phyloP scores from a whole-genome alignment of 2,329 filamentous ascomycete genomes.

The Cytospora schulzeri region DNA sequence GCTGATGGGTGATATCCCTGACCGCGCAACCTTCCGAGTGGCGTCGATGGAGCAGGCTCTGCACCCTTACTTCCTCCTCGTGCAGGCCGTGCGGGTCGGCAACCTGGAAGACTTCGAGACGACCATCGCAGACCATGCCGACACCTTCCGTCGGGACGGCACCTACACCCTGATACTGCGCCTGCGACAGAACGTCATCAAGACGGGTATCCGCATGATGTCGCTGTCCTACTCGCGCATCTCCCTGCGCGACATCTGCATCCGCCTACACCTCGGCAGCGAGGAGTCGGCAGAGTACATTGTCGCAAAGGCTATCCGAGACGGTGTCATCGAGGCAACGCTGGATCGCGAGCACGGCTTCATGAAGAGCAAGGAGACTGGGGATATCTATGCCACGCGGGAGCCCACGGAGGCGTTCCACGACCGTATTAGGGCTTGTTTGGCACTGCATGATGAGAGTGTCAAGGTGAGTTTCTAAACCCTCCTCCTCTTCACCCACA shows the following conservation, averaged over 20 bases:
- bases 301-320: constrained; percentile 95
- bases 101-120: constrained; percentile 92
- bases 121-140: constrained; percentile 77
- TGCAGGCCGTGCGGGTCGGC: constrained; percentile 94
- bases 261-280: constrained; percentile 87
- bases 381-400: constrained; percentile 92
- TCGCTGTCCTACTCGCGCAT: constrained; percentile 97
- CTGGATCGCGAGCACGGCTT: constrained; percentile 92
- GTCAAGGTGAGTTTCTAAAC: constrained; percentile 73
- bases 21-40: constrained; percentile 91
- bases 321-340: constrained; percentile 94
- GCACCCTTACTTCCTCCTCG: constrained; percentile 89
- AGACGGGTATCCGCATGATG: constrained; percentile 99
- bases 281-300: constrained; percentile 99
- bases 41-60: constrained; percentile 83
- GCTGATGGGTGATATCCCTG: constrained; percentile 97
- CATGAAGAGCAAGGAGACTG: constrained; percentile 98
- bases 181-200: constrained; percentile 97
- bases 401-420: constrained; percentile 98
- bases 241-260: constrained; percentile 94
- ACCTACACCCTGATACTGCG: constrained; percentile 96
- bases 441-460: constrained; percentile 93
- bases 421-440: constrained; percentile 89
- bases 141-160: constrained; percentile 87
- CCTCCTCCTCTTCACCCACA: background rate